Percentiles rank a stretch among this genome's conserved stretches.
Evolutionary conservation across 2,329 filamentous ascomycete genomes (phyloP).

Genomic region (Dactylellina sp.): DNA sequence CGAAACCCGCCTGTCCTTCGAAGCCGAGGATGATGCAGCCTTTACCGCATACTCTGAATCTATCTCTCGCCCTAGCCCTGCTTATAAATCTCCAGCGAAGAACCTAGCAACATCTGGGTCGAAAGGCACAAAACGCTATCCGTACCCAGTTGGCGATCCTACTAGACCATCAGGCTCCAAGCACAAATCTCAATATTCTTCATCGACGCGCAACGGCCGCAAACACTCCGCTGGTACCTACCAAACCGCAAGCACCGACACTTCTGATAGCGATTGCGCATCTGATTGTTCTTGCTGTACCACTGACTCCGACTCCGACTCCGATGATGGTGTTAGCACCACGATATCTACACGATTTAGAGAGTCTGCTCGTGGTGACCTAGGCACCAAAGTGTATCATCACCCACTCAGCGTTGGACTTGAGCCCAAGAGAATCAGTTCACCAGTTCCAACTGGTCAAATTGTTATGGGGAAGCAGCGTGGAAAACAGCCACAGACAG

Average conservation of each 20-base stretch:
- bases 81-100: slow-evolving; percentile 36
- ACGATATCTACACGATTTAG: slow-evolving; percentile 42
- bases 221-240: slow-evolving; percentile 50
- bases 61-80: slow-evolving; percentile 38
- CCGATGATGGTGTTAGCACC: slow-evolving; percentile 39
- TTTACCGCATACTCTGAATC: slow-evolving; percentile 51
- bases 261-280: slow-evolving; percentile 49
- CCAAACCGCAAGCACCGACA: slow-evolving; percentile 50
- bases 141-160: slow-evolving; percentile 23
- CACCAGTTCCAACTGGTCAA: slow-evolving; percentile 42
- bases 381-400: slow-evolving; percentile 50
- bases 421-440: slow-evolving; percentile 46
- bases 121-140: slow-evolving; percentile 27
- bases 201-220: slow-evolving; percentile 34
- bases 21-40: slow-evolving; percentile 45
- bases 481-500: slow-evolving; percentile 29
- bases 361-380: slow-evolving; percentile 49
- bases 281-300: slow-evolving; percentile 55
- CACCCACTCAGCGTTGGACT: slow-evolving; percentile 44
- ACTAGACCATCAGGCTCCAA: slow-evolving; percentile 28
- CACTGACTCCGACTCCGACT: slow-evolving; percentile 46
- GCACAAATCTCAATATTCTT: slow-evolving; percentile 36
- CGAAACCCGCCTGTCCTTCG: slow-evolving; percentile 49
- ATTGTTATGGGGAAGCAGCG: slow-evolving; percentile 44
- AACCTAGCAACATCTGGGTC: slow-evolving; percentile 26